Evolutionary conservation across 2,329 filamentous ascomycete species (phyloP).

Genomic region (Fusarium clavum): DNA sequence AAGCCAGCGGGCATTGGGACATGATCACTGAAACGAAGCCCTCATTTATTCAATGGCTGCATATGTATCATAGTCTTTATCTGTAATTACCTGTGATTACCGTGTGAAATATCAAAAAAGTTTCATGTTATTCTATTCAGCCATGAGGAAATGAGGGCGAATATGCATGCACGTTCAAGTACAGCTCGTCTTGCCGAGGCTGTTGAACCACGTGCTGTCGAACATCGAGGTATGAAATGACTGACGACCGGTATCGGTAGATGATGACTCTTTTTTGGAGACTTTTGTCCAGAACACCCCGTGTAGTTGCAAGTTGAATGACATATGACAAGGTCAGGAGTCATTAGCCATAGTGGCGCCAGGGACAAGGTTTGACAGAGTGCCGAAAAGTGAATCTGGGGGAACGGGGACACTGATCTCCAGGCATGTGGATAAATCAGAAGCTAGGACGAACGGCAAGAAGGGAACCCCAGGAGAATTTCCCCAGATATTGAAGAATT

Average conservation of each 20-base stretch:
- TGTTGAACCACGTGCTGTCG: constrained; percentile 22
- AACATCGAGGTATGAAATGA: constrained; percentile 5
- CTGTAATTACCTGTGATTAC: constrained; percentile 11
- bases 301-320: constrained; percentile 18
- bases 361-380: constrained; percentile 22
- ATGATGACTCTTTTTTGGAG: constrained; percentile 11
- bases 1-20: constrained; percentile 4
- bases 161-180: background rate
- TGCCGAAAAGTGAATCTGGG: constrained; percentile 29
- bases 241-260: constrained; percentile 38
- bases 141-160: background rate
- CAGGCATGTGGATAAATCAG: constrained; percentile 3
- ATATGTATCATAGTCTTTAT: constrained; percentile 1
- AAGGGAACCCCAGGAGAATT: constrained; percentile 1
- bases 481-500: constrained; percentile 25
- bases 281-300: background rate
- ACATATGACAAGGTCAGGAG: constrained; percentile 2
- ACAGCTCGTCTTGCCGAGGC: constrained; percentile 18
- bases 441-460: constrained; percentile 45
- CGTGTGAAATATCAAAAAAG: background rate
- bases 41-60: background rate
- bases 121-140: background rate
- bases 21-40: background rate
- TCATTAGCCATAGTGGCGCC: constrained; percentile 15
- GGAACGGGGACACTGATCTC: constrained; percentile 34